phyloP scores from a whole-genome alignment of 2,329 filamentous ascomycete genomes.

The Hyphodiscus sp. region DNA sequence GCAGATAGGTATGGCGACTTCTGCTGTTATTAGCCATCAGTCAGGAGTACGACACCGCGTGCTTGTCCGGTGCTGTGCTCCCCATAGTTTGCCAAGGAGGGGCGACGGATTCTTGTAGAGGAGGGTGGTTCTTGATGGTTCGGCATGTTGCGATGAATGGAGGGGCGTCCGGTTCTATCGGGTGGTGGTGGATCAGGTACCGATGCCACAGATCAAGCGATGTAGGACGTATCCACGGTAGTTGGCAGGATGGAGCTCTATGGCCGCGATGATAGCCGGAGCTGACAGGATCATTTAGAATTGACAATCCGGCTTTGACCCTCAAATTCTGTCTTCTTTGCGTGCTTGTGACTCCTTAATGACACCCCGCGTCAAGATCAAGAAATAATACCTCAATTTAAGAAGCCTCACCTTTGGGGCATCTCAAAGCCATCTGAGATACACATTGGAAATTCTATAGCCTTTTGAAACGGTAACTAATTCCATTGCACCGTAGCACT shows the following conservation, averaged over 20 bases:
- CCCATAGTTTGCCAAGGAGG: not conserved
- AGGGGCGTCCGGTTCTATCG: not conserved
- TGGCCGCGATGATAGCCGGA: not conserved
- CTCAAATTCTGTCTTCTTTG: not conserved
- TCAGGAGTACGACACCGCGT: not conserved
- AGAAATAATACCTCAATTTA: no score
- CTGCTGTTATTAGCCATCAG: not conserved
- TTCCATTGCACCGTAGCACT: no score
- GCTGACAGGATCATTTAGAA: not conserved
- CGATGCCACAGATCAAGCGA: no score
- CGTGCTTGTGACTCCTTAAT: not conserved
- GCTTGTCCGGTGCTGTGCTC: not conserved
- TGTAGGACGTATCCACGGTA: not conserved
- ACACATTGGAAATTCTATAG: no score
- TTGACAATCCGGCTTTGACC: constrained; percentile 1
- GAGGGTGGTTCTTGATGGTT: not conserved
- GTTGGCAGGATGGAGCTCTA: not conserved
- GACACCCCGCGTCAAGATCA: not conserved
- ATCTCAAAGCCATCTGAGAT: no score
- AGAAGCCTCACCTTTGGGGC: no score
- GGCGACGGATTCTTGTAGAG: not conserved
- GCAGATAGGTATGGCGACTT: not conserved
- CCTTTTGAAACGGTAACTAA: no score
- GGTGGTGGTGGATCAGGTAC: no score
- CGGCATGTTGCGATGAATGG: not conserved